Evolutionary conservation across 2,329 filamentous ascomycete genomes (phyloP).

Genomic region (Colletotrichum sp.): DNA sequence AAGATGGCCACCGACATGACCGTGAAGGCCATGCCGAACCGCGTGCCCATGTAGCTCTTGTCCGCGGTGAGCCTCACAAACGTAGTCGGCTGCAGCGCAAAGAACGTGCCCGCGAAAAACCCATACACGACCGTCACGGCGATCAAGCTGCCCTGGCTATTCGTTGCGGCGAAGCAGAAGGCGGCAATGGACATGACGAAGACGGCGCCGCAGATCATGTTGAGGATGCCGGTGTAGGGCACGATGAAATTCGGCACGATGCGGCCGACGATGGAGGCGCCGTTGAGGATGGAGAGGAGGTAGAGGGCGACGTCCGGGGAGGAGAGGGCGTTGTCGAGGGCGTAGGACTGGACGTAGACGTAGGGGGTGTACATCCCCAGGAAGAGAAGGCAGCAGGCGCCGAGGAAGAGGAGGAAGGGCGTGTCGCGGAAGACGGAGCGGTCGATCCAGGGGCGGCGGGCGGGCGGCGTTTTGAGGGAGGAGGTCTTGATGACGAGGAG

Average conservation of each 20-base stretch:
- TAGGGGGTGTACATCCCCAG: constrained; percentile 52
- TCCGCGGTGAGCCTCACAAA: constrained; percentile 36
- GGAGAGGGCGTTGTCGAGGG: constrained; percentile 37
- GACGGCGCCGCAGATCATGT: constrained; percentile 22
- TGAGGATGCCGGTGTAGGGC: constrained; percentile 36
- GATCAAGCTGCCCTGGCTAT: constrained; percentile 14
- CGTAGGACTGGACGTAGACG: constrained; percentile 49
- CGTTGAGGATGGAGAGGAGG: constrained; percentile 48
- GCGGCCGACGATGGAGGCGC: constrained; percentile 48
- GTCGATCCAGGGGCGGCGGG: constrained; percentile 24
- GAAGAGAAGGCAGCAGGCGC: constrained; percentile 42
- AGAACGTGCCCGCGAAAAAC: constrained; percentile 34
- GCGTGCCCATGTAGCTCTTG: constrained; percentile 36
- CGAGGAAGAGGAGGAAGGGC: constrained; percentile 39
- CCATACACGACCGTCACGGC: constrained; percentile 20
- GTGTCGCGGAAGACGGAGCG: constrained; percentile 36
- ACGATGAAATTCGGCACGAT: constrained; percentile 43
- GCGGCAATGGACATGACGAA: constrained; percentile 23
- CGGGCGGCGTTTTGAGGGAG: constrained; percentile 2
- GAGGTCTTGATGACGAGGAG: constrained; percentile 16
- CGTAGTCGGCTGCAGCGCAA: constrained; percentile 39
- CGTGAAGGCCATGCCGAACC: constrained; percentile 41
- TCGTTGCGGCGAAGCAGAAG: background rate
- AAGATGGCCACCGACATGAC: constrained; percentile 31
- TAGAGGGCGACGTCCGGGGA: constrained; percentile 36